Percentiles rank a stretch among this genome's conserved stretches.
Evolutionary conservation across 208 protist genomes (phyloP).

Genomic region (Naegleria fowleri): DNA sequence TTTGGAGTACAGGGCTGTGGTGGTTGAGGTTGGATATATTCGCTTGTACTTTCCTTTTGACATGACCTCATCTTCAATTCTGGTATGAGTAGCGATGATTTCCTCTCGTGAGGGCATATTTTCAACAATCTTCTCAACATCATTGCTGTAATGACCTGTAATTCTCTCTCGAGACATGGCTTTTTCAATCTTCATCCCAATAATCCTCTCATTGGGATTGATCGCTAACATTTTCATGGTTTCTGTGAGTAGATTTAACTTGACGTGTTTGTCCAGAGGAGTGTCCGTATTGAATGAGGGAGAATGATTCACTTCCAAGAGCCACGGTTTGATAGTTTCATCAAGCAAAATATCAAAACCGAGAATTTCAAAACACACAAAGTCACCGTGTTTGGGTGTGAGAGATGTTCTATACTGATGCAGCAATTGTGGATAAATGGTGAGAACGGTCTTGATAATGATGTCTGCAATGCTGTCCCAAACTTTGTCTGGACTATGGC

Average conservation of each 20-base stretch:
- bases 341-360: conserved; percentile 93
- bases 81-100: neutral
- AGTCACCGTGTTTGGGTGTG: conserved; percentile 72
- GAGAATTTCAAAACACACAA: conserved; percentile 89
- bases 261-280: conserved; percentile 79
- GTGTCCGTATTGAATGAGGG: conserved; percentile 85
- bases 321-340: conserved; percentile 76
- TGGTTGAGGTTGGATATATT: neutral
- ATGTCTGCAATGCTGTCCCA: conserved; percentile 66
- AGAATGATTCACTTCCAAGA: conserved; percentile 94
- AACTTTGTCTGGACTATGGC: conserved; percentile 56
- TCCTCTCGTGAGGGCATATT: neutral
- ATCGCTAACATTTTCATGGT: conserved; percentile 76
- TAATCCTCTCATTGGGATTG: conserved; percentile 27
- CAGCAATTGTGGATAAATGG: conserved; percentile 76
- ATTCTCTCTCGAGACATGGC: neutral
- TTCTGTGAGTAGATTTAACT: conserved; percentile 72
- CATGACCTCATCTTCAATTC: neutral
- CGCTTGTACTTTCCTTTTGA: neutral
- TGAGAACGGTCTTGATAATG: conserved; percentile 80
- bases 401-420: conserved; percentile 76
- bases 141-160: neutral
- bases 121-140: neutral
- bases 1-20: neutral
- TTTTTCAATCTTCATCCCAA: neutral